Conservation (phyloP, 78 protist species). For the Dictyostelium citrinum region DNA sequence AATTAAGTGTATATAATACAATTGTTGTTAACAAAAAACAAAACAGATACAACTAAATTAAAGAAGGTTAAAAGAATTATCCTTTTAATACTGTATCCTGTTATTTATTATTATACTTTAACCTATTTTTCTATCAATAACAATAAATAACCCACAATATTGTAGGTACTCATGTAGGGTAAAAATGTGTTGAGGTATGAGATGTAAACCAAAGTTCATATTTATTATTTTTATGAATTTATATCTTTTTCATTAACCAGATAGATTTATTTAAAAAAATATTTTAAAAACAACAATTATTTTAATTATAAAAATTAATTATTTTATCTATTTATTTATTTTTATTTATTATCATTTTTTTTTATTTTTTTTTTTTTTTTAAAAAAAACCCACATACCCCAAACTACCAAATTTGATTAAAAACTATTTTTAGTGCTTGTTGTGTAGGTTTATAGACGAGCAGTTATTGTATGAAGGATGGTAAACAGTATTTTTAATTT, state of each 20-base stretch:
- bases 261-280: not conserved
- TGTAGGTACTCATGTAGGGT: not conserved
- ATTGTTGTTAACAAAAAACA: not conserved
- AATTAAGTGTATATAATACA: not conserved
- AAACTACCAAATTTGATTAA: not conserved
- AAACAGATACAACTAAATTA: not conserved
- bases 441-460: not conserved
- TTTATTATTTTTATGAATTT: not conserved
- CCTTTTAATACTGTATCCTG: not conserved
- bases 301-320: not conserved
- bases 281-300: not conserved
- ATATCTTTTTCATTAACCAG: not conserved
- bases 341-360: not conserved
- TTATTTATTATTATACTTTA: not conserved
- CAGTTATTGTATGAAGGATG: not conserved
- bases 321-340: not conserved
- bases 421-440: not conserved
- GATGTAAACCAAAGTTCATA: not conserved
- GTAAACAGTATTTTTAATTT: not conserved
- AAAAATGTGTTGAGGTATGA: not conserved
- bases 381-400: not conserved
- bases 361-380: not conserved
- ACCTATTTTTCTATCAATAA: not conserved
- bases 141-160: not conserved
- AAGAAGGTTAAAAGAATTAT: not conserved